Evolutionary conservation across 208 protist genomes (phyloP), one percentile per base, ranked within the genome.

Genomic region (Leishmania guyanensis): DNA sequence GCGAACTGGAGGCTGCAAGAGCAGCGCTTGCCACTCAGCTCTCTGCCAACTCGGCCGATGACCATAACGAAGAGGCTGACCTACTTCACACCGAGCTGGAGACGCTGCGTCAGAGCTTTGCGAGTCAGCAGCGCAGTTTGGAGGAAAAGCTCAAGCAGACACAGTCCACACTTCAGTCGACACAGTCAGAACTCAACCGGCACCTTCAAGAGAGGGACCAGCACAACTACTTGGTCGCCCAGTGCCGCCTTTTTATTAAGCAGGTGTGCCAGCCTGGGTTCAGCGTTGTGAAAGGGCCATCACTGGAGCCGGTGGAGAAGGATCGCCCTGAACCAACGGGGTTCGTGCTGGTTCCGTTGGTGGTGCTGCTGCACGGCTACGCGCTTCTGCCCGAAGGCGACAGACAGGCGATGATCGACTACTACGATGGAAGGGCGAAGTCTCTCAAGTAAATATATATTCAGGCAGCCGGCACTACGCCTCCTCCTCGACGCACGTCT

Each of bases 191-290:
- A 77, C 76, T 83, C 62, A 54, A 77, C 10, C 75, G 29, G 17
- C 72, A 29, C n/a, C 79, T 39, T 43, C 77, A 81, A 53, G 83
- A 84, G 51, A 66, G 85, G 54, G 85, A 84, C 16, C 62, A 91
- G 76, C 78, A 89, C 56, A 83, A 88, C 66, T 88, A 89, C 58
- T 76, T 93, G 14, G 82, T 94, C 4, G 81, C 88, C 50, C 94
- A 97, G 82, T 93, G 92, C 78, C 91, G 90, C 0, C 83, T 92
- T 56, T 97, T 96, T 79, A 86, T 97, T 39, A 85, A 88, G 48
- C 87, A 90, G 66, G 85, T 97, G 29, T 97, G 94, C 79, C 91
- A 95, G 75, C 94, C 94, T 22, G 85, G 89, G 46, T 97, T 95
- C 80, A 88, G 83, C 78, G 94, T 97, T 3, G 94, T 97, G 46